These are phyloP conservation scores for Artemisia annua DNA, from an alignment of 129 eudicot species.

Conservation along the genomic window DNA sequence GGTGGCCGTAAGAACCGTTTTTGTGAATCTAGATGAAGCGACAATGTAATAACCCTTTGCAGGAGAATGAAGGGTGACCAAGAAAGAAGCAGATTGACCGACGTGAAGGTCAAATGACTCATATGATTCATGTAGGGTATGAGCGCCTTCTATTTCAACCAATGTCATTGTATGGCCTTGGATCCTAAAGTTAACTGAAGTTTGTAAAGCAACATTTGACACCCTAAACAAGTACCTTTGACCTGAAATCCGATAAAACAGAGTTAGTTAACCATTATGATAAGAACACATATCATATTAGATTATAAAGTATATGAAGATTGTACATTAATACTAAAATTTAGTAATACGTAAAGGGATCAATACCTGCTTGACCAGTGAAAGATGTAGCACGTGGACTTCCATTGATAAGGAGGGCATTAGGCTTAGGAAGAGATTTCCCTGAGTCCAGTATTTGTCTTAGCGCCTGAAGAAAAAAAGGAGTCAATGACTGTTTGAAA, in stretches of 20 bases:
- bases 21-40: constrained; percentile 74
- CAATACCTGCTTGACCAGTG: constrained; percentile 51
- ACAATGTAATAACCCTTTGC: constrained; percentile 63
- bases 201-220: constrained; percentile 68
- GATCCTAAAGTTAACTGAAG: constrained; percentile 74
- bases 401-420: constrained; percentile 74
- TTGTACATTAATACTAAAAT: too few species aligned
- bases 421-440: constrained; percentile 52
- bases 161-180: constrained; percentile 67
- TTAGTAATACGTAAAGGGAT: neutral
- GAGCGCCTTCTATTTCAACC: constrained; percentile 86
- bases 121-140: constrained; percentile 64
- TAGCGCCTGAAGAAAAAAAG: constrained; percentile 36
- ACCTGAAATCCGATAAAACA: constrained; percentile 43
- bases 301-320: neutral
- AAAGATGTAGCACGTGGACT: constrained; percentile 40
- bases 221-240: constrained; percentile 76
- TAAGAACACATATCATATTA: neutral
- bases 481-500: neutral
- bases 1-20: constrained; percentile 51
- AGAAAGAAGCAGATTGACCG: constrained; percentile 74
- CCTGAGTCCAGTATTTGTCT: constrained; percentile 53
- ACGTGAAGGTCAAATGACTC: constrained; percentile 83
- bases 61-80: constrained; percentile 53
- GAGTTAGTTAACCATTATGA: neutral